Base-by-base conservation (phyloP, 176 grass and related monocot species). In the Coix lacrymajobi region DNA sequence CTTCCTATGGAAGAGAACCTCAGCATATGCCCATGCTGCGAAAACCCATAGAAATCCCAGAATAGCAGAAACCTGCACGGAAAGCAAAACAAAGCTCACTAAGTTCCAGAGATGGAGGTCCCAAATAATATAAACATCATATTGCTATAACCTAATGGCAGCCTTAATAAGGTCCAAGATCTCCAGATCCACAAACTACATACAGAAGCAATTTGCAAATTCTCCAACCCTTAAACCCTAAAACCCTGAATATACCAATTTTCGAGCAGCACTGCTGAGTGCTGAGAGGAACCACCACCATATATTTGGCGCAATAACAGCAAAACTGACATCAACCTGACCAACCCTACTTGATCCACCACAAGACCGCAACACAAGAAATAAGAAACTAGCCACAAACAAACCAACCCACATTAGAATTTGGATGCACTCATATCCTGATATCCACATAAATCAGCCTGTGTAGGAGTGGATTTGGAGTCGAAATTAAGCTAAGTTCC, bases 11-110 rank as follows among this genome's bases (percentile, higher is more conserved):
- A 83, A 83, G 48, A 99, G 80, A 54, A 91, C 69, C 63, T 99
- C 96, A 2, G 93, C 81, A 79, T 96, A 96, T 0, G 86, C 37
- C 96, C 93, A 99, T 34, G 91, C 91, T 10, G 88, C 39, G 51
- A 99, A 90, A 83, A 96, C 72, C 76, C 91, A 94, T 70, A 96
- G 75, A 69, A 96, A 94, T 29, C 93, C 96, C 26, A 99, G 83
- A 84, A 96, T 85, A 78, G 83, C 74, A 51, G 93, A 93, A 39
- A 89, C 83, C 96, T 99, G 87, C 34, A 84, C 43, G 17, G 49
- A 78, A 28, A 63, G 30, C 67, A 84, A 80, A 75, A 26, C 62
- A 69, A 63, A 63, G 43, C 14, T 79, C 12, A 40, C 38, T 86
- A 52, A 90, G 58, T 54, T 72, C 72, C 16, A 39, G 80, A 66